Evolutionary conservation across 257 asterid genomes (phyloP).

Genomic region (Capsicum pubescens): DNA sequence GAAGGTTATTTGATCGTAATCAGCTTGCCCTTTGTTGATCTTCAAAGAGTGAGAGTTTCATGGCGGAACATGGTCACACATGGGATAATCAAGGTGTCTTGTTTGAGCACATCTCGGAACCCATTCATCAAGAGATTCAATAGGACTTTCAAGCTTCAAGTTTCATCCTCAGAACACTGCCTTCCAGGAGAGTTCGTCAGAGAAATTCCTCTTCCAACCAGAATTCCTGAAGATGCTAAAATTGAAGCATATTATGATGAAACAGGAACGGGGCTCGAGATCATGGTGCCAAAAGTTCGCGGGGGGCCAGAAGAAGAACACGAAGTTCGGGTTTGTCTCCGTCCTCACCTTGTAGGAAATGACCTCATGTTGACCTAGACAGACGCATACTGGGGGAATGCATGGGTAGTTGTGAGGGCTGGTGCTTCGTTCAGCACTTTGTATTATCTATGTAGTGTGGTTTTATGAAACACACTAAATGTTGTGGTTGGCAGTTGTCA

Average conservation of each 20-base stretch:
- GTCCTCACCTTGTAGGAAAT: constrained; percentile 69
- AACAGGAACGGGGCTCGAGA: constrained; percentile 79
- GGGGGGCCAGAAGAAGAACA: constrained; percentile 81
- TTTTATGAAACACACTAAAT: constrained; percentile 22
- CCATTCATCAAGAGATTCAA: constrained; percentile 77
- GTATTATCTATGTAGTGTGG: background rate
- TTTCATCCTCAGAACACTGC: constrained; percentile 75
- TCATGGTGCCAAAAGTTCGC: constrained; percentile 81
- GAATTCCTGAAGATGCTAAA: constrained; percentile 90
- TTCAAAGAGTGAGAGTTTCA: constrained; percentile 63
- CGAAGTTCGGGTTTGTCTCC: constrained; percentile 90
- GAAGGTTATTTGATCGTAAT: constrained; percentile 69
- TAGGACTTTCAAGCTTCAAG: constrained; percentile 81
- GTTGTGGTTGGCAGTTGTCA: constrained; percentile 22
- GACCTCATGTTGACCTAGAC: constrained; percentile 71
- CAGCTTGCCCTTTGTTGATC: constrained; percentile 73
- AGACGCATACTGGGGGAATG: constrained; percentile 24
- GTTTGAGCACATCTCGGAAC: constrained; percentile 68
- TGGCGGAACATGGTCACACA: constrained; percentile 76
- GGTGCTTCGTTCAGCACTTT: constrained; percentile 34
- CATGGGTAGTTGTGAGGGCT: constrained; percentile 41
- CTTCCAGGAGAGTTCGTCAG: constrained; percentile 88
- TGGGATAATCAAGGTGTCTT: constrained; percentile 79
- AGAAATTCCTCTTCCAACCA: constrained; percentile 77
- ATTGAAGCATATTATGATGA: constrained; percentile 88